Conservation (phyloP, 1,139 yeast species). For the Taphrina pruni region DNA sequence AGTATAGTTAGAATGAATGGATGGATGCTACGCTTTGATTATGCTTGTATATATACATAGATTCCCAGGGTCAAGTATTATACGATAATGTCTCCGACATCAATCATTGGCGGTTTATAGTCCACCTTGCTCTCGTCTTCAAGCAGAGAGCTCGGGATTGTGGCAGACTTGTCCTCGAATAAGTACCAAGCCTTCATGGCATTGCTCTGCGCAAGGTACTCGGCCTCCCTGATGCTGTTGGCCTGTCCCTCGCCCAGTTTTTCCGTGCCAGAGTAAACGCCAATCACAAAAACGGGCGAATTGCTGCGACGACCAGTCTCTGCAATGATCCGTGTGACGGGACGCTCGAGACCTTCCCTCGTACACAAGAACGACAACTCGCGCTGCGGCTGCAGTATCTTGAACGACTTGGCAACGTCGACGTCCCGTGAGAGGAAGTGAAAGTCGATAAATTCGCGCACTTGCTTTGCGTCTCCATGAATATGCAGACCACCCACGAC, state of each 20-base stretch:
- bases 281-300: constrained; percentile 87
- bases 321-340: constrained; percentile 81
- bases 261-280: constrained; percentile 81
- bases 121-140: constrained; percentile 39
- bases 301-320: constrained; percentile 90
- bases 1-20: no score
- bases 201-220: constrained; percentile 87
- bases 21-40: constrained; percentile 5
- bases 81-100: constrained; percentile 51
- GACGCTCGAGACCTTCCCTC: constrained; percentile 75
- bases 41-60: constrained; percentile 26
- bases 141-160: constrained; percentile 61
- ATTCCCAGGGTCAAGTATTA: constrained; percentile 40
- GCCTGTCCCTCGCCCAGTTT: constrained; percentile 96
- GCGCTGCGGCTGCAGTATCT: constrained; percentile 83
- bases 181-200: constrained; percentile 91
- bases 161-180: constrained; percentile 73
- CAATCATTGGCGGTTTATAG: constrained; percentile 48
- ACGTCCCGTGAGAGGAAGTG: constrained; percentile 81
- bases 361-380: constrained; percentile 79
- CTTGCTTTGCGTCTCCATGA: constrained; percentile 65
- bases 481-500: constrained; percentile 54
- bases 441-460: constrained; percentile 69
- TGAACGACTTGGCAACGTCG: constrained; percentile 73
- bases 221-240: constrained; percentile 87